phyloP scores from a whole-genome alignment of 768 basidiomycete species.

The Tricholoma matsutake region DNA sequence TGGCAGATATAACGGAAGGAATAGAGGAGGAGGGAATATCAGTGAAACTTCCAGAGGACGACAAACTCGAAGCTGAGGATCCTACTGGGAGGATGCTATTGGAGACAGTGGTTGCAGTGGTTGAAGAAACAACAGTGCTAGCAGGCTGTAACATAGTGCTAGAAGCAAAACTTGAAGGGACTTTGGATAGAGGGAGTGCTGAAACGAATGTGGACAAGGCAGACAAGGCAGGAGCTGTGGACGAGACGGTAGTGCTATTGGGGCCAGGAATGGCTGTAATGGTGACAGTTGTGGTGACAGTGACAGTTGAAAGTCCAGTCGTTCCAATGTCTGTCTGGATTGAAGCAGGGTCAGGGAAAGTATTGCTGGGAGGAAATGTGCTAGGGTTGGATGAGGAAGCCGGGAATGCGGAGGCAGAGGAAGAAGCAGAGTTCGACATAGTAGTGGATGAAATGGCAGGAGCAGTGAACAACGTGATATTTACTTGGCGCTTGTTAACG shows the following conservation, averaged over 20 bases:
- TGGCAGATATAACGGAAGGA: conserved; percentile 5
- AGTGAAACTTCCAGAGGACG: conserved; percentile 5
- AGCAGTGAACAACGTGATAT: conserved; percentile 2
- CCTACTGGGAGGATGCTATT: neutral
- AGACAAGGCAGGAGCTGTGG: conserved; percentile 9
- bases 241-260: neutral
- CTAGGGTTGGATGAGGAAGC: conserved; percentile 8
- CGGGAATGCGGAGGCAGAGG: conserved; percentile 1
- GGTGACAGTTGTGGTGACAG: conserved; percentile 31
- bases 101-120: neutral
- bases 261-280: conserved; percentile 6
- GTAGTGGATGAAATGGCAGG: conserved; percentile 6
- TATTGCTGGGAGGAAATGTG: conserved; percentile 4
- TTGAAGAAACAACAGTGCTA: neutral
- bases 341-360: conserved; percentile 8
- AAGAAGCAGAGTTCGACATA: neutral
- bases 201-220: conserved; percentile 10
- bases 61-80: conserved; percentile 6
- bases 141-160: neutral
- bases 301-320: conserved; percentile 34
- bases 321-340: conserved; percentile 24
- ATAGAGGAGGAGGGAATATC: conserved; percentile 1
- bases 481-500: conserved; percentile 18
- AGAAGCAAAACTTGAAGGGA: neutral
- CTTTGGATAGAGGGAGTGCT: conserved; percentile 1